phyloP scores from a whole-genome alignment of 2,329 filamentous ascomycete genomes.

The Fusarium heterosporum region DNA sequence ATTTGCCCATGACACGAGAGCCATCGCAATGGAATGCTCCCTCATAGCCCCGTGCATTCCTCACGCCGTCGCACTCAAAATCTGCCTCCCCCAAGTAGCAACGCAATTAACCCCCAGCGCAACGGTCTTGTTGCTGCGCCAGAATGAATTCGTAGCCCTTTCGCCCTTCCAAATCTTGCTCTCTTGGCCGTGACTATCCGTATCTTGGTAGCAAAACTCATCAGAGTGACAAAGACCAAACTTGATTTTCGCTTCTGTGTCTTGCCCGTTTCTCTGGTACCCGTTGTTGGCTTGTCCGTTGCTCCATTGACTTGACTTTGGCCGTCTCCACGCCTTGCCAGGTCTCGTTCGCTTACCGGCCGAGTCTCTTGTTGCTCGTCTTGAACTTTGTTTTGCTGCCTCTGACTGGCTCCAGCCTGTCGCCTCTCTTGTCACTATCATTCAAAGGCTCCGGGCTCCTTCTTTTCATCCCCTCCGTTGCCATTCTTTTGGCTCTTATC shows the following conservation, averaged over 20 bases:
- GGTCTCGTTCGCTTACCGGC: slow-evolving; percentile 42
- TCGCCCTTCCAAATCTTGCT: slow-evolving; percentile 20
- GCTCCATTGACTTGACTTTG: slow-evolving; percentile 43
- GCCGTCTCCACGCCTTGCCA: slow-evolving; percentile 38
- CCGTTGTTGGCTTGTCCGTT: slow-evolving; percentile 40
- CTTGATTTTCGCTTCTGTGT: slow-evolving; percentile 36
- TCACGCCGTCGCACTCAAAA: slow-evolving; percentile 37
- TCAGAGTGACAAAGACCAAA: slow-evolving; percentile 10
- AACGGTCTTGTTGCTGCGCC: slow-evolving; percentile 45
- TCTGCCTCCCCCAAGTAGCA: slow-evolving; percentile 28
- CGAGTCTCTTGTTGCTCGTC: slow-evolving; percentile 40
- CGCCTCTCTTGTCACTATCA: slow-evolving; percentile 39
- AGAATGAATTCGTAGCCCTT: slow-evolving; percentile 39
- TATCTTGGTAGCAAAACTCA: slow-evolving; percentile 16
- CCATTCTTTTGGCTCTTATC: slow-evolving; percentile 36
- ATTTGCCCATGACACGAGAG: slow-evolving; percentile 33
- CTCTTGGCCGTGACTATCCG: slow-evolving; percentile 2
- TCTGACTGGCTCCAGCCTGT: slow-evolving; percentile 38
- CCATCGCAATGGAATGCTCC: slow-evolving; percentile 46
- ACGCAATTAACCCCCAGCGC: slow-evolving; percentile 15
- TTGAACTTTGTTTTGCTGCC: slow-evolving; percentile 45
- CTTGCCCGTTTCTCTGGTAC: slow-evolving; percentile 44
- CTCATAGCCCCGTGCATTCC: slow-evolving; percentile 48
- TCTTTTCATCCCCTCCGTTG: slow-evolving; percentile 36
- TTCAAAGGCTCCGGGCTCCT: slow-evolving; percentile 33